A percentile compares a stretch with the other conserved stretches of the same genome.
These are phyloP conservation scores for Teratosphaeriaceae sp. DNA, from an alignment of 2,329 filamentous ascomycete genomes.

Conservation along the genomic window DNA sequence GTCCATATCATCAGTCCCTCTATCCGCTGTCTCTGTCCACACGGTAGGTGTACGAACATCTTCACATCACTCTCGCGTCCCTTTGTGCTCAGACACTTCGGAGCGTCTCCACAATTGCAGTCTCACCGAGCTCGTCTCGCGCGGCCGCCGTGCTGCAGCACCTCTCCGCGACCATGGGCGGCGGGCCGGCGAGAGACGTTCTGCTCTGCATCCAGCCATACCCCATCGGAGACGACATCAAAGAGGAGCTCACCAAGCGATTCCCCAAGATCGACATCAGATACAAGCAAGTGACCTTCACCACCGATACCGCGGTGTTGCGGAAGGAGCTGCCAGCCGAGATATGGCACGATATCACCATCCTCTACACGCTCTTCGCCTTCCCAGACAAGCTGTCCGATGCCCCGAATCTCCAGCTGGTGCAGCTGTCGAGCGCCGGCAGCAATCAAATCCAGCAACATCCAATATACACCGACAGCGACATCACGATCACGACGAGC, in stretches of 20 bases:
- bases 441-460: conserved; percentile 48
- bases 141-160: not conserved
- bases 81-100: not conserved
- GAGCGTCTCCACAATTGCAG: not conserved
- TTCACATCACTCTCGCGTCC: not conserved
- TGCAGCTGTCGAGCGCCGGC: conserved; percentile 54
- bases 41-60: not conserved
- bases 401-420: conserved; percentile 39
- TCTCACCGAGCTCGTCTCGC: not conserved
- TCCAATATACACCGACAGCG: conserved; percentile 46
- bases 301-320: conserved; percentile 8
- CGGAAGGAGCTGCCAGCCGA: conserved; percentile 23
- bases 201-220: conserved; percentile 28
- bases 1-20: no score
- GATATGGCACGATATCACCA: conserved; percentile 36
- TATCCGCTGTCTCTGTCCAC: no score
- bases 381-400: conserved; percentile 34
- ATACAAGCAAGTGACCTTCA: conserved; percentile 30
- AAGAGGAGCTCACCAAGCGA: conserved; percentile 33
- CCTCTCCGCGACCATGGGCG: conserved; percentile 25
- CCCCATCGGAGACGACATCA: conserved; percentile 31
- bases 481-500: conserved; percentile 49
- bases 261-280: conserved; percentile 43
- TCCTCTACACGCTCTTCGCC: conserved; percentile 43
- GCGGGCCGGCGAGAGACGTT: conserved; percentile 29